Evolutionary conservation across 306 rosid species (phyloP).

Genomic region (Senna siamea): DNA sequence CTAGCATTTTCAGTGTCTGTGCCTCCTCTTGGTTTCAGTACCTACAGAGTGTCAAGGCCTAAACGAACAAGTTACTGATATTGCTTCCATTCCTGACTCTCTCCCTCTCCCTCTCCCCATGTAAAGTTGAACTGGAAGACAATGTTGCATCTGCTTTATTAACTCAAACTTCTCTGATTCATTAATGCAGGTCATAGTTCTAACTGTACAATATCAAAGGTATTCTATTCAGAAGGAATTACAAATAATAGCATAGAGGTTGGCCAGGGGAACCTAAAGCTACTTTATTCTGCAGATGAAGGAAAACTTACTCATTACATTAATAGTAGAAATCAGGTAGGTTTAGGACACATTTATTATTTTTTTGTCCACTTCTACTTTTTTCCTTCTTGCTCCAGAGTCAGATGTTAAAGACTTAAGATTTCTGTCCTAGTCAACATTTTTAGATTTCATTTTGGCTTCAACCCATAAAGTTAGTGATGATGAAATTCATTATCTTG

Average conservation of each 20-base stretch:
- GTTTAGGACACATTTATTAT: slow-evolving; percentile 30
- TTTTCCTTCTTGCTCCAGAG: slow-evolving; percentile 25
- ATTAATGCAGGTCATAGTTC: slow-evolving; percentile 39
- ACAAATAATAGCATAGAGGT: slow-evolving; percentile 57
- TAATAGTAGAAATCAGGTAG: slow-evolving; percentile 62
- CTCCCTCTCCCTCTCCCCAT: slow-evolving; percentile 20
- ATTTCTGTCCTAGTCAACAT: slow-evolving; percentile 28
- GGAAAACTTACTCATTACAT: slow-evolving; percentile 65
- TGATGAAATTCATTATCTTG: slow-evolving; percentile 23
- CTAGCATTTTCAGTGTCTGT: slow-evolving; percentile 79
- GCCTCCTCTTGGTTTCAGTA: slow-evolving; percentile 88
- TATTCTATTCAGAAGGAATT: slow-evolving; percentile 43
- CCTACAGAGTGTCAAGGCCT: slow-evolving; percentile 60
- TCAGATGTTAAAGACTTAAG: slow-evolving; percentile 14
- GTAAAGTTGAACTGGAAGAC: too few species aligned
- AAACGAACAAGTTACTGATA: slow-evolving; percentile 44
- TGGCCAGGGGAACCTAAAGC: slow-evolving; percentile 76
- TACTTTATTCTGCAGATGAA: slow-evolving; percentile 66
- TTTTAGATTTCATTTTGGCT: slow-evolving; percentile 35
- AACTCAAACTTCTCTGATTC: slow-evolving; percentile 33
- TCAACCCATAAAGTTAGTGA: slow-evolving; percentile 22
- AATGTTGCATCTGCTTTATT: slow-evolving; percentile 4
- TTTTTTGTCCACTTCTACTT: slow-evolving; percentile 6
- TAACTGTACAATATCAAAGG: slow-evolving; percentile 37
- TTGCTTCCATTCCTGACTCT: slow-evolving; percentile 29